Conservation (phyloP, 176 grass and related monocot species). For the Aegilops umbellulata region DNA sequence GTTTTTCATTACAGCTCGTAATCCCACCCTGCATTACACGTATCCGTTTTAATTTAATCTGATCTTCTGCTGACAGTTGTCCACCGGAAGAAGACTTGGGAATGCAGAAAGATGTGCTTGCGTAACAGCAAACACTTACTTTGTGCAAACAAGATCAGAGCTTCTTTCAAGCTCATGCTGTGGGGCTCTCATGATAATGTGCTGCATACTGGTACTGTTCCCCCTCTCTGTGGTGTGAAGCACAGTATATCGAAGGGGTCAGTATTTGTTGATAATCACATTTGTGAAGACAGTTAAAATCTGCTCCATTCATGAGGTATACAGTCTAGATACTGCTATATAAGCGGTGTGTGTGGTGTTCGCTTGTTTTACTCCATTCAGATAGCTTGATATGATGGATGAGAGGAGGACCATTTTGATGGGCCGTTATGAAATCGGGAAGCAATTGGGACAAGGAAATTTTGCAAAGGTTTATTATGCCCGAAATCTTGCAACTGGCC, state of each 20-base stretch:
- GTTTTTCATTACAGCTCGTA: not conserved
- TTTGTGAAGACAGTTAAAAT: slow-evolving; percentile 51
- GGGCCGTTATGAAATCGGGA: slow-evolving; percentile 80
- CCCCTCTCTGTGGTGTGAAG: slow-evolving; percentile 13
- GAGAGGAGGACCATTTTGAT: slow-evolving; percentile 66
- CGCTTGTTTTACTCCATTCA: not conserved
- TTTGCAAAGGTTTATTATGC: slow-evolving; percentile 98
- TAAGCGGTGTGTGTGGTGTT: not conserved
- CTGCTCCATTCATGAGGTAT: not conserved
- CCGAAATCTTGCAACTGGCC: slow-evolving; percentile 61
- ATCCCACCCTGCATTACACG: not conserved
- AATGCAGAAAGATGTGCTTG: slow-evolving; percentile 86
- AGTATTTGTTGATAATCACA: slow-evolving; percentile 31
- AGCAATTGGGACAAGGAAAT: slow-evolving; percentile 83
- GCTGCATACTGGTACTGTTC: slow-evolving; percentile 19
- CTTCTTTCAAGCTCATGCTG: slow-evolving; percentile 30
- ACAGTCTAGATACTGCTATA: not conserved
- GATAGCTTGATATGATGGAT: slow-evolving; percentile 46
- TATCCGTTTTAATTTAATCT: slow-evolving; percentile 25
- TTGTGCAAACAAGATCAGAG: slow-evolving; percentile 19
- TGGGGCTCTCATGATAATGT: slow-evolving; percentile 10
- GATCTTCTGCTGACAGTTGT: slow-evolving; percentile 24
- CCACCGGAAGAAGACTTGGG: slow-evolving; percentile 22
- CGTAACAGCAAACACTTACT: slow-evolving; percentile 21
- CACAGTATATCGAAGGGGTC: slow-evolving; percentile 26